Evolutionary conservation across 352 stramenopile genomes (phyloP), one percentile per base, ranked within the genome.

Genomic region (Phytopythium sindhum): DNA sequence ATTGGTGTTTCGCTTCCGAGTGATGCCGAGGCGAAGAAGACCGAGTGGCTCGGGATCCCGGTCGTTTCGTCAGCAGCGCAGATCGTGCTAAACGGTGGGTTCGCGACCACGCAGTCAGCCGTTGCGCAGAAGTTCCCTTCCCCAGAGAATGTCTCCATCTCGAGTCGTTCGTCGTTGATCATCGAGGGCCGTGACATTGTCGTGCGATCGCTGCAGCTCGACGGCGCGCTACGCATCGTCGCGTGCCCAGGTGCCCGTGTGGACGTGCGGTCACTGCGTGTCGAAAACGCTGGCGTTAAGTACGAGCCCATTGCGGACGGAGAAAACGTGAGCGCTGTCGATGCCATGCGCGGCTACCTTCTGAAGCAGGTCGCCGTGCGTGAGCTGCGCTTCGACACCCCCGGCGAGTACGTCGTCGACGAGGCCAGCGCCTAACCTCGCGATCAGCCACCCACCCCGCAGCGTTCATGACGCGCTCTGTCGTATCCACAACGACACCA

Each of bases 321-420:
- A 0, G 51, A 37, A 11, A 56, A 73, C 23, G 63, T 50, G 1
- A 67, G 76, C 39, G 67, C 80, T 1, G 69, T 90, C 11, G 70
- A 82, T 35, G 64, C 70, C 15, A 90, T 89, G 77, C 78, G 81
- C 37, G 81, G 81, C 28, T 90, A 90, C 60, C 57, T 60, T 4
- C 55, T 90, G 14, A 69, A 72, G n/a, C 64, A 74, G 21, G 23
- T 64, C 0, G 72, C 77, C 33, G 8, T 86, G 19, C 70, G 78
- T 35, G 75, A 81, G 24, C 68, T 91, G 31, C 47, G 60, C 47
- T 85, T 89, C 29, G 68, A 81, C 35, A 57, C 60, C 4, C 78
- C 81, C 23, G 77, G 80, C 10, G 56, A 75, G 42, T 89, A 89
- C 64, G 54, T 74, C 14, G 69, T 91, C 31, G 63, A 80, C n/a